These are phyloP conservation scores for Candida awuae DNA, from an alignment of 805 yeast genomes.

Conservation along the genomic window DNA sequence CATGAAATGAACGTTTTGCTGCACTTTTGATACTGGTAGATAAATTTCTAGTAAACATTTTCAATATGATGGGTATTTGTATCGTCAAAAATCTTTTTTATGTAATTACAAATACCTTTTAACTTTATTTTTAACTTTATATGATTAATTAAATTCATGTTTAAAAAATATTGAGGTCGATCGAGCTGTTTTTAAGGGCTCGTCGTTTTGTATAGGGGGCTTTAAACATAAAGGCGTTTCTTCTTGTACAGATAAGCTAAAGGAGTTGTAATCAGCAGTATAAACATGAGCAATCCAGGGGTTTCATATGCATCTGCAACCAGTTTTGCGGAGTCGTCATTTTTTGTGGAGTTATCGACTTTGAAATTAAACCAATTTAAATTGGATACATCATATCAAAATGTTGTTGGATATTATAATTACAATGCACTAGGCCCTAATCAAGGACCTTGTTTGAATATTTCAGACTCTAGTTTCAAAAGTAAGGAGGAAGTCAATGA, in stretches of 20 bases:
- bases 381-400: constrained; percentile 42
- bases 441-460: constrained; percentile 25
- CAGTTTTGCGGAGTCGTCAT: constrained; percentile 70
- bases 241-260: background rate
- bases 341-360: constrained; percentile 68
- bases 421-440: constrained; percentile 25
- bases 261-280: background rate
- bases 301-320: constrained; percentile 2
- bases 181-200: no score
- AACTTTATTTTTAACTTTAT: no score
- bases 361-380: constrained; percentile 68
- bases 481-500: background rate
- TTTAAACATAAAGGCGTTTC: no score
- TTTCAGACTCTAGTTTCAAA: constrained; percentile 5
- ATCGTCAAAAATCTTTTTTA: no score
- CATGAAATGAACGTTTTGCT: constrained; percentile 8
- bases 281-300: background rate
- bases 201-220: no score
- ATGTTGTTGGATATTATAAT: constrained; percentile 35
- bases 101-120: no score
- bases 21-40: background rate
- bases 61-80: no score
- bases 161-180: no score
- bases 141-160: no score
- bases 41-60: background rate